phyloP scores from a whole-genome alignment of 331 rosid genomes.

The Ulmus americana region DNA sequence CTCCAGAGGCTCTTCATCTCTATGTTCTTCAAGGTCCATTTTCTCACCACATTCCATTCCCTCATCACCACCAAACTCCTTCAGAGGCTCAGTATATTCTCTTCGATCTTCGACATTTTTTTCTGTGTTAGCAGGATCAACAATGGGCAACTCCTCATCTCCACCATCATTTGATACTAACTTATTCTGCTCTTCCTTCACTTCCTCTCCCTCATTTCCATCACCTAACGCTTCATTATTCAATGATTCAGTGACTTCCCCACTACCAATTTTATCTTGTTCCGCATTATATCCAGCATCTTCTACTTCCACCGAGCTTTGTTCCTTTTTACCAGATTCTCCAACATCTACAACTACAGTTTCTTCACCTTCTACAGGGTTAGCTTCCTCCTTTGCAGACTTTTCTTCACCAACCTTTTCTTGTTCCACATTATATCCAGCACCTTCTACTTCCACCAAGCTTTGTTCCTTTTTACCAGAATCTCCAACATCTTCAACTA shows the following conservation, averaged over 20 bases:
- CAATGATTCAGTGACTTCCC: constrained; percentile 25
- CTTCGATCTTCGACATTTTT: constrained; percentile 23
- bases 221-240: constrained; percentile 23
- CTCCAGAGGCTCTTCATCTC: constrained; percentile 38
- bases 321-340: constrained; percentile 18
- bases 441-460: constrained; percentile 16
- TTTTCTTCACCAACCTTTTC: constrained; percentile 9
- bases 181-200: constrained; percentile 20
- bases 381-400: constrained; percentile 15
- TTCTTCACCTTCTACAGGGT: constrained; percentile 21
- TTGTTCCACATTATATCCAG: constrained; percentile 6
- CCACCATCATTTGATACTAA: constrained; percentile 21
- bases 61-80: constrained; percentile 26
- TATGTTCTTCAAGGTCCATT: constrained; percentile 45
- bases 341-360: constrained; percentile 25
- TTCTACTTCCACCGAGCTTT: constrained; percentile 16
- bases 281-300: constrained; percentile 4
- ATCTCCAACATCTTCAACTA: constrained; percentile 24
- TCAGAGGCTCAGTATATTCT: constrained; percentile 27
- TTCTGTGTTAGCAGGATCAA: constrained; percentile 17
- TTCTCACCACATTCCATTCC: constrained; percentile 28
- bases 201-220: constrained; percentile 29
- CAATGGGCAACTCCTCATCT: constrained; percentile 22
- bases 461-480: constrained; percentile 16
- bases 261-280: neutral